Base-by-base conservation (phyloP, 768 basidiomycete genomes). In the Boletus tylopilopsis region DNA sequence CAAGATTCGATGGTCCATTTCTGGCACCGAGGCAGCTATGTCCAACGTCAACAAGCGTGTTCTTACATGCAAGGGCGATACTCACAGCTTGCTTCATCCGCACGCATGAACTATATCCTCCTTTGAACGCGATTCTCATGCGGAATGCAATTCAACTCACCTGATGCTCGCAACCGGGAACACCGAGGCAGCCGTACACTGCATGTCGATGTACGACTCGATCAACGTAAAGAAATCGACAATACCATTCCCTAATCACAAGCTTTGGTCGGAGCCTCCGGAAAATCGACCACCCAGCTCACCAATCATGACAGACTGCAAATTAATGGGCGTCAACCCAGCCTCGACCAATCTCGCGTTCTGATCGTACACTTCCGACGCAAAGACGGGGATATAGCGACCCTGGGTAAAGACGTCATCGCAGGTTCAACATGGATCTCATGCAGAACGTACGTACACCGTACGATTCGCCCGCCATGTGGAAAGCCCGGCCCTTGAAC, bases 21-120 rank as follows among this genome's bases (percentile, higher is more conserved):
- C 55, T 82, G 69, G 64, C 90, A 93, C 33, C 83, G 79, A 24
- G 87, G 85, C 13, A 91, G 72, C 84, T 87, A 55, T 22, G n/a
- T 7, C 35, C 16, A 51, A 33, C 9, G 8, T 54, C 18, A 47
- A 3, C 19, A 24, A n/a, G 18, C 16, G 22, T n/a, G 16, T 34
- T 30, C 22, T 8, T 22, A 5, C 7, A 35, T 11, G 24, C 24
- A 37, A 6, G 5, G 42, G 11, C n/a, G 10, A 2, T 5, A 53
- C 71, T 41, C 44, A 76, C 74, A 16, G 68, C 64, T 54, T 67
- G 52, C 56, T 76, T 76, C 71, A 78, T 76, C 23, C 59, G 66
- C 13, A 78, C 60, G 22, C 77, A 77, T 2, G 71, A 34, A 13
- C 61, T 64, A 2, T 25, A 35, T 12, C n/a, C 27, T 32, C 2